These are phyloP conservation scores for Penicillium pulvis DNA, from an alignment of 495 filamentous ascomycete species.

Conservation along the genomic window DNA sequence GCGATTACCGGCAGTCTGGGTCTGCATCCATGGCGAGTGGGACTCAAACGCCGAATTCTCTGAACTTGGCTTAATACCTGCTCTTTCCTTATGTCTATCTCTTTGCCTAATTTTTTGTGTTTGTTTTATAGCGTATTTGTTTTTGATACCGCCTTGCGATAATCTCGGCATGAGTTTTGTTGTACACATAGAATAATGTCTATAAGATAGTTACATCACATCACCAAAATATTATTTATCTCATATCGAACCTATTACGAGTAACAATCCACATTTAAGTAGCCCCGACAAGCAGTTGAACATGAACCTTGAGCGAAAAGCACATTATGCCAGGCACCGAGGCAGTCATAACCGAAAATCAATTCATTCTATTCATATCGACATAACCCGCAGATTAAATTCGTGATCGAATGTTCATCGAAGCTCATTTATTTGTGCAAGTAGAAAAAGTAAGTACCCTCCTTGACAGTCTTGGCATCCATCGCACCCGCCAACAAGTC, in stretches of 20 bases:
- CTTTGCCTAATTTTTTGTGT: not conserved
- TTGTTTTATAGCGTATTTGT: not conserved
- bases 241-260: no score
- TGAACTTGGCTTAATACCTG: not conserved
- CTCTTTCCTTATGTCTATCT: not conserved
- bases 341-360: no score
- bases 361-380: no score
- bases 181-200: not conserved
- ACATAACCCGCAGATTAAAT: no score
- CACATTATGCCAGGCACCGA: no score
- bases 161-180: not conserved
- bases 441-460: conserved; percentile 28
- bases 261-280: no score
- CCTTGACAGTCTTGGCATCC: conserved; percentile 24
- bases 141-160: conserved; percentile 1
- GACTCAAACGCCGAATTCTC: not conserved
- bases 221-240: no score
- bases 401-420: not conserved
- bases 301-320: no score
- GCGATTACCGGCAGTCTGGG: conserved; percentile 3
- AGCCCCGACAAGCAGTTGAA: no score
- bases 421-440: conserved; percentile 15
- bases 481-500: conserved; percentile 32
- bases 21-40: not conserved
- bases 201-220: not conserved